Evolutionary conservation across 495 filamentous ascomycete genomes (phyloP).

Genomic region (Podospora pseudocomata): DNA sequence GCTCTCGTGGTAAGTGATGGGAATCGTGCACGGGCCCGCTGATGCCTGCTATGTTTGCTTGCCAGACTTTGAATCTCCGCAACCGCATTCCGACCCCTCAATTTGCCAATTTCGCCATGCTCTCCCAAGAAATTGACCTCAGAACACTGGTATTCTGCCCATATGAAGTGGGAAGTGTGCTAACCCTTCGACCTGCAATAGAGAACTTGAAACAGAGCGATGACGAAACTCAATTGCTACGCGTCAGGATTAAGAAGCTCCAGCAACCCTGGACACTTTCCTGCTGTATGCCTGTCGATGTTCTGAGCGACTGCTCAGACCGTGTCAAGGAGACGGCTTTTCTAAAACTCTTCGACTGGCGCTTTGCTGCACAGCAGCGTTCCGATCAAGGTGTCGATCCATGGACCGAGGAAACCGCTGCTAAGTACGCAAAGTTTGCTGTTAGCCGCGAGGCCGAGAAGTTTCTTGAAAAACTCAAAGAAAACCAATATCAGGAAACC

Average conservation of each 20-base stretch:
- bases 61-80: neutral
- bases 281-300: slow-evolving; percentile 24
- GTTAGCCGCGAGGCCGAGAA: neutral
- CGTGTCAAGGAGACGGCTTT: slow-evolving; percentile 6
- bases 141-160: neutral
- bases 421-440: neutral
- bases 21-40: neutral
- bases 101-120: neutral
- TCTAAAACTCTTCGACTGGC: slow-evolving; percentile 34
- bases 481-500: slow-evolving; percentile 1
- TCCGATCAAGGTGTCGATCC: slow-evolving; percentile 20
- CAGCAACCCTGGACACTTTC: slow-evolving; percentile 34
- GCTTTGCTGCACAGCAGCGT: slow-evolving; percentile 31
- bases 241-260: slow-evolving; percentile 20
- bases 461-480: neutral
- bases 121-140: neutral
- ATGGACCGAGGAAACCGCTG: slow-evolving; percentile 14
- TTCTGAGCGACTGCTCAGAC: slow-evolving; percentile 10
- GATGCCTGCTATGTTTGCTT: neutral
- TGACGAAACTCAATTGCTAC: neutral
- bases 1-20: too few species aligned
- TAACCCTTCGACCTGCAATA: neutral
- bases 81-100: neutral
- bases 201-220: neutral
- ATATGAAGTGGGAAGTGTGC: neutral